Evolutionary conservation across 1,284 basidiomycete species (phyloP).

Genomic region (Baeospora myosura): DNA sequence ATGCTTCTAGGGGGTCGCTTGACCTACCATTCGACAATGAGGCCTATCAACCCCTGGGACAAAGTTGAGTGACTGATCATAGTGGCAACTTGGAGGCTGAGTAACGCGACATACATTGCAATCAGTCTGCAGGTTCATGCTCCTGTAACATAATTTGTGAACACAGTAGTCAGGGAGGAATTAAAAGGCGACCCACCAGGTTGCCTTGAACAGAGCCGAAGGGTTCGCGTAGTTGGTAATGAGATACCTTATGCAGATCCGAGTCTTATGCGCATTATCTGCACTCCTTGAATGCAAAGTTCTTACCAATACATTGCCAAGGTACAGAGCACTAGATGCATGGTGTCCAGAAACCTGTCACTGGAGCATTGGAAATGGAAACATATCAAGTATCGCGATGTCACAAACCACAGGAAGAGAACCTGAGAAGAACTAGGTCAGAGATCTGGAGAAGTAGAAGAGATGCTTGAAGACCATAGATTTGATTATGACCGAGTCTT

Average conservation of each 20-base stretch:
- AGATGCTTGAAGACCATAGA: slow-evolving; percentile 18
- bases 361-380: background rate
- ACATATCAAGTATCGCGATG: background rate
- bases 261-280: background rate
- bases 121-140: slow-evolving; percentile 37
- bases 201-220: slow-evolving; percentile 24
- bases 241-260: slow-evolving; percentile 24
- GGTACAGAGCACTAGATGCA: slow-evolving; percentile 26
- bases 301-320: slow-evolving; percentile 27
- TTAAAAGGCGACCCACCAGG: slow-evolving; percentile 22
- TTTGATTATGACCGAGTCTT: slow-evolving; percentile 24
- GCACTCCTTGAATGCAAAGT: background rate
- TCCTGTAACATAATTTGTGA: slow-evolving; percentile 21
- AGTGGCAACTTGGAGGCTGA: background rate
- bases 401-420: slow-evolving; percentile 24
- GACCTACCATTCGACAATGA: slow-evolving; percentile 36
- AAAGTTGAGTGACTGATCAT: too few species aligned
- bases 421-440: slow-evolving; percentile 21
- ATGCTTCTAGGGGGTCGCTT: background rate
- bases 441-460: background rate
- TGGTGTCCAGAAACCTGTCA: slow-evolving; percentile 25
- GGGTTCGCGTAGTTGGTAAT: slow-evolving; percentile 29
- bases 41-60: slow-evolving; percentile 30
- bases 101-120: slow-evolving; percentile 26
- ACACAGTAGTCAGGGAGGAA: background rate